Evolutionary conservation across 306 rosid genomes (phyloP), one percentile per base, ranked within the genome.

Genomic region (Gastrolobium villosum): DNA sequence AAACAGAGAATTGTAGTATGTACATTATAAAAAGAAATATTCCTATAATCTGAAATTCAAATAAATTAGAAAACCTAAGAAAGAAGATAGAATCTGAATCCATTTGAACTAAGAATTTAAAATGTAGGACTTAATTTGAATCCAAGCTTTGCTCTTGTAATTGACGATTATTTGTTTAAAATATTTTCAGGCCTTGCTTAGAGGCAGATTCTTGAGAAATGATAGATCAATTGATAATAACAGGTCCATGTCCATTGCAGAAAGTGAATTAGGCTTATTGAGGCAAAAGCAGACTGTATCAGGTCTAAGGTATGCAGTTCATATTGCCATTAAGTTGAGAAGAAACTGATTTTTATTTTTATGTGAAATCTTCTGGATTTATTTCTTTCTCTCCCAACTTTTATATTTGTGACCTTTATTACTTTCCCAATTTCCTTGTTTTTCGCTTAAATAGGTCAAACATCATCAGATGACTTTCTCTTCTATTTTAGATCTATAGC

Each of bases 181-280:
- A 72, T 54, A 63, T 76, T 82, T 77, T 73, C 94, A 95, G 99
- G 90, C 99, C 66, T 84, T 95, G 77, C 99, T 95, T 68, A 90
- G 94, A 87, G 96, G 99, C 61, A 87, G 98, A 84, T 95, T 96
- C 84, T 84, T 96, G 89, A 89, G 98, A 85, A 90, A 93, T 87
- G 92, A 84, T 83, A 91, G 94, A 79, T 59, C 83, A 36, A 20
- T 83, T 76, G 94, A 79, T 74, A 86, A 71, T 79, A 90, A 78
- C 84, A 85, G 93, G 81, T 81, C 92, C 37, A 52, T 88, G 78
- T 93, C 99, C 53, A 59, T 81, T 48, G 96, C 99, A 63, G 98
- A 96, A 82, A 87, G 90, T 86, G 99, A 96, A 81, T 81, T 96
- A 73, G 98, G 99, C 71, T 85, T 96, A 52, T 70, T 96, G 90